Evolutionary conservation across 192 early-diverging fungal genomes (phyloP), one percentile per base, ranked within the genome.

Genomic region (Podila clonocystis): DNA sequence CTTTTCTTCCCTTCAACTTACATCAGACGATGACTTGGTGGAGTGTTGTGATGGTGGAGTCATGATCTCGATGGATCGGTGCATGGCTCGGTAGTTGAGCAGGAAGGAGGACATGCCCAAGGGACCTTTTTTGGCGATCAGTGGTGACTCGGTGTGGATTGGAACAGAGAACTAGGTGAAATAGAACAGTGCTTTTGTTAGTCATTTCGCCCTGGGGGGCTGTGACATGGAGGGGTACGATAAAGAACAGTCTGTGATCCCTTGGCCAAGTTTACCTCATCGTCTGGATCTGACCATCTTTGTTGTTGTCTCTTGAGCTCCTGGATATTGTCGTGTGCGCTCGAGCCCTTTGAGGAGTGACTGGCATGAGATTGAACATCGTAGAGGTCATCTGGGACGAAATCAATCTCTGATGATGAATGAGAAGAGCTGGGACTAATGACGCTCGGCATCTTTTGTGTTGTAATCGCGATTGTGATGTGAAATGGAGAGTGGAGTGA

Each of bases 31-130:
- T 50, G 30, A 29, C 55, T 34, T 60, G 45, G 38, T 31, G 12
- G 17, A 17, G 8, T 31, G 55, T 34, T 15, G 48, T 29, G 63
- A 26, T 20, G 75, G 69, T 58, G 67, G 67, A 2, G 65, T 79
- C 75, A 79, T 79, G 49, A 79, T 79, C 65, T 79, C 75, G 34
- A 79, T 63, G 19, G 75, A 79, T 31, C 75, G 69, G n/a, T 63
- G 69, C 75, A 79, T 79, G n/a, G 70, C 11, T 0, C 70, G 64
- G 45, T 79, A 72, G 61, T 79, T 71, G 9, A 79, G 55, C 8
- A 79, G 61, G 45, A 79, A 79, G 3, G 75, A 79, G 20, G 75
- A 72, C 65, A 72, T 79, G 30, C 67, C 65, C 26, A 79, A 20
- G 2, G 75, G 75, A 22, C 29, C 52, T 12, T 55, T 62, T 20